Base-by-base conservation (phyloP, 345 rosid genomes). In the Euphorbia lathyris region DNA sequence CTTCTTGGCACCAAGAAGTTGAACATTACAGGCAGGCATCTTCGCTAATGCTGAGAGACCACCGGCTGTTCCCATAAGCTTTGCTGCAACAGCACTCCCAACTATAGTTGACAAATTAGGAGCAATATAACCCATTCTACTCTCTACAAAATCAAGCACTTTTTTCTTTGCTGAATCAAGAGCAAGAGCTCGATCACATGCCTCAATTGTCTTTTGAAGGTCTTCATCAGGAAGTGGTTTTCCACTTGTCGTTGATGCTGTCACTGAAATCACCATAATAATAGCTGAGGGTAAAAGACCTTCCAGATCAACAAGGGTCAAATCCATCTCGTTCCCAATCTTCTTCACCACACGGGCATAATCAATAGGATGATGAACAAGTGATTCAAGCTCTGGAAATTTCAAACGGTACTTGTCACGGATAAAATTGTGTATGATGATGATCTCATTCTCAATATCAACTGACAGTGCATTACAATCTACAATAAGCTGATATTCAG, bases 31-130 rank as follows among this genome's bases (percentile, higher is more conserved):
- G 42, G 99, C 99, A 38, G 99, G 96, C 88, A 90, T 95, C 85
- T 92, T 90, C n/a, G 98, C 88, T 69, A 95, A 82, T 26, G 98
- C 82, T 23, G 94, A 75, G 20, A 95, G 94, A 36, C 98, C 99
- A 73, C 99, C 98, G 68, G 99, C 98, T 11, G 91, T 94, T 10
- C 97, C 98, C 96, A 92, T 92, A 25, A 95, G 94, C 79, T 95
- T 95, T 25, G 97, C 97, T 14, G 98, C 97, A 71, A 90, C 96
- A 76, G 98, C 97, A 71, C 95, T 94, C 17, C 98, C 98, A 10
- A 90, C 96, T 73, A 94, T 88, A 47, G 97, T 78, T 12, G 96
- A 94, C 69, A 94, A 90, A 74, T 94, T 91, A 5, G 98, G 98
- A 0, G 99, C 99, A 25, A 92, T 95, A 76, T 90, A 87, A 29